Conservation (phyloP, 306 rosid species). For the Citrullus colocynthis region DNA sequence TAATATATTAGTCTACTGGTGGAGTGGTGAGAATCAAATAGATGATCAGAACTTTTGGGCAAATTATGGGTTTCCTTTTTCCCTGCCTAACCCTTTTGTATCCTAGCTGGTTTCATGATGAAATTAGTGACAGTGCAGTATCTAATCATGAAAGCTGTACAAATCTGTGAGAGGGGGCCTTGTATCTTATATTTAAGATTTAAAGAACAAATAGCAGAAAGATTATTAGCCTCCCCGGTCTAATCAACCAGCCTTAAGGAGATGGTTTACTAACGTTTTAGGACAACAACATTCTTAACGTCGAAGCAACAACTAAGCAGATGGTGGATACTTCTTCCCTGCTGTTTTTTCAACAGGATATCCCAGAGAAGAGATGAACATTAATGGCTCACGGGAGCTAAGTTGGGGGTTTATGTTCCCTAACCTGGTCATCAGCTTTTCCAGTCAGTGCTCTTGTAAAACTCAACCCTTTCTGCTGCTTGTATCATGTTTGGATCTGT, state of each 20-base stretch:
- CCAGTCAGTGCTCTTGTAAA: not conserved
- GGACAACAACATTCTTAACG: not conserved
- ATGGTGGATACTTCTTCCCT: not conserved
- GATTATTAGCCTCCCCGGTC: not conserved
- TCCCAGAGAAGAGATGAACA: not conserved
- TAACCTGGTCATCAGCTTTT: not conserved
- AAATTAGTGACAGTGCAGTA: not conserved
- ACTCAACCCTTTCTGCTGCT: not conserved
- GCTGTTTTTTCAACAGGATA: not conserved
- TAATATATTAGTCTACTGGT: too few species aligned
- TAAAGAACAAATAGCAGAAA: not conserved
- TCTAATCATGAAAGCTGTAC: not conserved
- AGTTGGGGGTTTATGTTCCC: not conserved
- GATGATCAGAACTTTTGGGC: too few species aligned
- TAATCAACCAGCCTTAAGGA: not conserved
- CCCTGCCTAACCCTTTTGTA: not conserved
- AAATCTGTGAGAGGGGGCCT: not conserved
- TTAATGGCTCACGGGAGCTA: not conserved
- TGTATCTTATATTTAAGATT: not conserved
- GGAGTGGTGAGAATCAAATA: too few species aligned
- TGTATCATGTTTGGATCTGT: not conserved
- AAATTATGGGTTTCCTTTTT: not conserved
- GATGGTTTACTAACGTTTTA: not conserved
- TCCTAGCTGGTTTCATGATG: not conserved
- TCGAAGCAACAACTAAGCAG: not conserved